Conservation (phyloP, 2,329 filamentous ascomycete species). For the Coccinonectria pachysandricola region DNA sequence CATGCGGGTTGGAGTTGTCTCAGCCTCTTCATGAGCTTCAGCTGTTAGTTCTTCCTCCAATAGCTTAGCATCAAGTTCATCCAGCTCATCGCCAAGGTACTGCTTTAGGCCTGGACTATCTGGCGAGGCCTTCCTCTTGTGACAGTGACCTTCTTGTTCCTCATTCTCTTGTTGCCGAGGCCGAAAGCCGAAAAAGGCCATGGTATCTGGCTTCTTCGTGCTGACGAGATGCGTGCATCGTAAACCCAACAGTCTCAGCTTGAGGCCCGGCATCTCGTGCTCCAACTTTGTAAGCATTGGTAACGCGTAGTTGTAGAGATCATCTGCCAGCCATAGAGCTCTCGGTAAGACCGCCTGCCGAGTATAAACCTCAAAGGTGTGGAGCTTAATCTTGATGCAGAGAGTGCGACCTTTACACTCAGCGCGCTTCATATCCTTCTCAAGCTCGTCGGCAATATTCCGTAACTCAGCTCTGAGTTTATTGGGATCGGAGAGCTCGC, state of each 20-base stretch:
- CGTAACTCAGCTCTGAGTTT: constrained; percentile 68
- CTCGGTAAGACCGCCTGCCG: constrained; percentile 68
- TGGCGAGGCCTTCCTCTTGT: constrained; percentile 27
- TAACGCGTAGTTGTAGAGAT: constrained; percentile 70
- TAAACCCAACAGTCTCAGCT: constrained; percentile 75
- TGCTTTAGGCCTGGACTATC: constrained; percentile 46
- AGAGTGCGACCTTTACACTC: constrained; percentile 85
- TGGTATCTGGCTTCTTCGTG: constrained; percentile 69
- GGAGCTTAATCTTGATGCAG: constrained; percentile 84
- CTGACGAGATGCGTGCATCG: constrained; percentile 80
- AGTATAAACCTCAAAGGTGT: constrained; percentile 86
- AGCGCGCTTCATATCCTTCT: constrained; percentile 70
- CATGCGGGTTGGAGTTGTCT: constrained; percentile 7
- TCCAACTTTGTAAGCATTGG: constrained; percentile 79
- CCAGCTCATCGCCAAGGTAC: constrained; percentile 56
- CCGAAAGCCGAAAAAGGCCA: constrained; percentile 66
- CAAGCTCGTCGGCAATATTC: constrained; percentile 74
- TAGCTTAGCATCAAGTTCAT: constrained; percentile 10
- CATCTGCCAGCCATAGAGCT: constrained; percentile 62
- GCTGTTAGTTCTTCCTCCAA: constrained; percentile 5
- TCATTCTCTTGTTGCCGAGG: constrained; percentile 17
- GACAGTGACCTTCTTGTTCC: constrained; percentile 5
- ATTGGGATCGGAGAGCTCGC: constrained; percentile 59
- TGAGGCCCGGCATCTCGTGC: constrained; percentile 71
- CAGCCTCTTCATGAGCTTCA: constrained; percentile 4